These are phyloP conservation scores for Linnemannia zychae DNA, from an alignment of 192 early-diverging fungal genomes.

Conservation along the genomic window DNA sequence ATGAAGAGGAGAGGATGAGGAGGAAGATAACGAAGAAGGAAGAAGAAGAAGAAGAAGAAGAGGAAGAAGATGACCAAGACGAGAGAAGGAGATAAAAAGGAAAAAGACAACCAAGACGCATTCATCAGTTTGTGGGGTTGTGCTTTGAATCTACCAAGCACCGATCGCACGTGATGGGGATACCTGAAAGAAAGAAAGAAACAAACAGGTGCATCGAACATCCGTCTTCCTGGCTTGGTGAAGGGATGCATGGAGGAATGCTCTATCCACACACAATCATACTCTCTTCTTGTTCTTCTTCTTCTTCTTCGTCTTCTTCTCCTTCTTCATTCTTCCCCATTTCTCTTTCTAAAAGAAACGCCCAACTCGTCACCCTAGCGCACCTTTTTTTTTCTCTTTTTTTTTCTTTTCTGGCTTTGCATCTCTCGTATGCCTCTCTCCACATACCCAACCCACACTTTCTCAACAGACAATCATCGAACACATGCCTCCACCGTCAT, in stretches of 20 bases:
- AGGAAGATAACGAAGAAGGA: background rate
- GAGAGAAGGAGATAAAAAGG: slow-evolving; percentile 3
- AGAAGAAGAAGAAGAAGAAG: background rate
- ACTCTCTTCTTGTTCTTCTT: background rate
- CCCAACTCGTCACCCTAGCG: background rate
- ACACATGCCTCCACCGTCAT: background rate
- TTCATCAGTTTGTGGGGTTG: too few relatives aligned
- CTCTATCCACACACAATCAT: too few relatives aligned
- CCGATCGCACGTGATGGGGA: background rate
- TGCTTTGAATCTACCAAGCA: too few relatives aligned
- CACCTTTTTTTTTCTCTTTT: background rate
- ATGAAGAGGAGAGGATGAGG: too few relatives aligned
- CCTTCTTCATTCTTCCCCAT: background rate
- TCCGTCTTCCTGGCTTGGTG: background rate
- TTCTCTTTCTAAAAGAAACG: background rate
- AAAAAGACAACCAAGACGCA: background rate
- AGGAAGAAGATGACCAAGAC: background rate
- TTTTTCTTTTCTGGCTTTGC: background rate
- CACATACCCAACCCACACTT: slow-evolving; percentile 2
- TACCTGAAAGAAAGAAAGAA: background rate
- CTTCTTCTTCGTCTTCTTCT: background rate
- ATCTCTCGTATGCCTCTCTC: slow-evolving; percentile 17
- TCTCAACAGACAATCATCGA: background rate
- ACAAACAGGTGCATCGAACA: background rate
- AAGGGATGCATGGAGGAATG: background rate